Evolutionary conservation across 495 filamentous ascomycete genomes (phyloP).

Genomic region (Penicillium paradoxum): DNA sequence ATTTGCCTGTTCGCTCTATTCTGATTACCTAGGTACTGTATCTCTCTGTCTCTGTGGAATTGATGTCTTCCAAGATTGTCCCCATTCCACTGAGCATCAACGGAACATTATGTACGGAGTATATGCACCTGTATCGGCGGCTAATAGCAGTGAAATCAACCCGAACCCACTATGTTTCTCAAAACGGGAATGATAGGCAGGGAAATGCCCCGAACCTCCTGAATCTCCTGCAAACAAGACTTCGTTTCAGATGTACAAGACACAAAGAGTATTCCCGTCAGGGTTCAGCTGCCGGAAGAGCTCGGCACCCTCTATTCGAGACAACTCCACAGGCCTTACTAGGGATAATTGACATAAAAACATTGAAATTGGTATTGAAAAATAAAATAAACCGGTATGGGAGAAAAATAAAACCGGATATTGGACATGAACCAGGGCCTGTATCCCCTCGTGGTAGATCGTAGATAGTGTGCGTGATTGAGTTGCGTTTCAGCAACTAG

Average conservation of each 20-base stretch:
- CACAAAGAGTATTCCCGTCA: not conserved
- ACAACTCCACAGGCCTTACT: not conserved
- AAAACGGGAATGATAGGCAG: conserved; percentile 2
- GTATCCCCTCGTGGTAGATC: not conserved
- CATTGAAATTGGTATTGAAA: conserved; percentile 10
- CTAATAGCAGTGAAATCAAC: not conserved
- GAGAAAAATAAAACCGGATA: not conserved
- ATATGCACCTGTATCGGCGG: not conserved
- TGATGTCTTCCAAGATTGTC: no score
- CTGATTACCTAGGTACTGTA: no score
- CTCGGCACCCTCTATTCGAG: not conserved
- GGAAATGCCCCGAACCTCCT: not conserved
- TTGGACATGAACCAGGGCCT: not conserved
- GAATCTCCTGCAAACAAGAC: not conserved
- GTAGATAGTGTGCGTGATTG: not conserved
- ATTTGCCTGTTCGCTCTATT: not conserved
- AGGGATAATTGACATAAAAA: not conserved
- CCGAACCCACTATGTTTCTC: not conserved
- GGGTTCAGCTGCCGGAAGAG: not conserved
- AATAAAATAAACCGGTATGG: conserved; percentile 1
- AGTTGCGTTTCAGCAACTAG: conserved; percentile 4
- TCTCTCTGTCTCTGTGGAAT: no score
- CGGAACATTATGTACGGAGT: not conserved
- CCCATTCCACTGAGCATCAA: no score
- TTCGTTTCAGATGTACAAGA: not conserved